Evolutionary conservation across 306 rosid genomes (phyloP), one percentile per base, ranked within the genome.

Genomic region (Lagenaria siceraria): DNA sequence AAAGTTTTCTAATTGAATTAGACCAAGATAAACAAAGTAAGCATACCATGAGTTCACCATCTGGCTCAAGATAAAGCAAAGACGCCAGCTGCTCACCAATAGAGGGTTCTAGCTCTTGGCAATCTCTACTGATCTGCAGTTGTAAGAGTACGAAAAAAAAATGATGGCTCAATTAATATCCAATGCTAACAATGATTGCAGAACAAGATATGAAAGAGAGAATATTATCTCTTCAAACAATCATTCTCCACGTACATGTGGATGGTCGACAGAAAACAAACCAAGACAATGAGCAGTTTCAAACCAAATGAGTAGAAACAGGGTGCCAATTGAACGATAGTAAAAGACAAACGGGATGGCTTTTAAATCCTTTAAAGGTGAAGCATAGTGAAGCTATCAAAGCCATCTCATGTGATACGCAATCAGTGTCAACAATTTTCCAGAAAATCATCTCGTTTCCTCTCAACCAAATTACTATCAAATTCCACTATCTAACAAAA

Each of bases 71-170:
- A 90, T 96, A 91, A 70, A 92, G 99, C 87, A 96, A 86, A 76
- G 99, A 96, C 53, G 96, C 98, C 81, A 96, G 77, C 89, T 96
- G 98, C 91, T 96, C 99, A 75, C 99, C 99, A 38, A 96, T 78
- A 27, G 97, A 84, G 64, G 92, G 88, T 78, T 96, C 99, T 70
- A 96, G 86, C 90, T 96, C 99, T 83, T 96, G 99, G 78, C 99
- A 96, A 83, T 96, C 99, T 90, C 99, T 96, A 82, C 99, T 96
- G 83, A 96, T 96, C 99, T 96, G 96, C 92, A 86, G 75, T 56
- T 63, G 74, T 25, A 85, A n/a, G 78, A 78, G 15, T 49, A 63
- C 33, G 21, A 24, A 10, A 60, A 10, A 60, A 61, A 42, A 25
- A 21, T 77, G 68, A 22, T 24, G 71, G 56, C 54, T 52, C 49